Conservation (phyloP, 805 yeast genomes). For the Wickerhamiella qilinensis region DNA sequence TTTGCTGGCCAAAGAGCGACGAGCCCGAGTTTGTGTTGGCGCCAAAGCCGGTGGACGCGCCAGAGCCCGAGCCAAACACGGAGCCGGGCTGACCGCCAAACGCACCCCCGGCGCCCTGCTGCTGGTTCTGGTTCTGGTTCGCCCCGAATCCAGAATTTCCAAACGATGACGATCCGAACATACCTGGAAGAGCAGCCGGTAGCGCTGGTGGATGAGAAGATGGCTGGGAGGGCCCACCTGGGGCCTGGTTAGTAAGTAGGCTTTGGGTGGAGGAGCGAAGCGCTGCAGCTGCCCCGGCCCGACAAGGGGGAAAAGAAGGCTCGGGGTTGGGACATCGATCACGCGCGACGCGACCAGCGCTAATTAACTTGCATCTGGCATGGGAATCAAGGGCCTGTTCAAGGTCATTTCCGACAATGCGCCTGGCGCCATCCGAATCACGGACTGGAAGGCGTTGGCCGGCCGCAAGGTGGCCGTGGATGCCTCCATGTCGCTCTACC, state of each 20-base stretch:
- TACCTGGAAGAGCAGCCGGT: too few relatives aligned
- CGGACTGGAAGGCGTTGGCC: conserved; percentile 70
- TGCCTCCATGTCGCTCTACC: conserved; percentile 84
- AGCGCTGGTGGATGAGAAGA: too few relatives aligned
- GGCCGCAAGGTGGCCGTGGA: conserved; percentile 95
- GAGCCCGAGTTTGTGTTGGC: too few relatives aligned
- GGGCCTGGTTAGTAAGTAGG: too few relatives aligned
- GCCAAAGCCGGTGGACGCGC: not conserved
- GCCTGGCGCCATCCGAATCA: conserved; percentile 58
- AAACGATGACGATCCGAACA: not conserved
- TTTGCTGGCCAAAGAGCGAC: not conserved
- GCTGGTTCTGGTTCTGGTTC: not conserved
- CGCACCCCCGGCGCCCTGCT: too few relatives aligned
- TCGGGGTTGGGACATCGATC: too few relatives aligned
- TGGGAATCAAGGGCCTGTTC: conserved; percentile 41
- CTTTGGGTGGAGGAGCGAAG: too few relatives aligned
- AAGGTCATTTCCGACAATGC: conserved; percentile 82
- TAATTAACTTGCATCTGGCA: conserved; percentile 3
- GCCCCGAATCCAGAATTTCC: not conserved
- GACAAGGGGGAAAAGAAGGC: too few relatives aligned
- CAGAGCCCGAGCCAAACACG: not conserved
- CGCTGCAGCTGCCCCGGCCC: too few relatives aligned
- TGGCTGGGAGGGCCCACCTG: too few relatives aligned
- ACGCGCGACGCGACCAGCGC: too few relatives aligned
- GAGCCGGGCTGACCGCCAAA: not conserved